A percentile compares a stretch with the other conserved stretches of the same genome.
Conservation (phyloP, 1,284 basidiomycete genomes). For the Cryptococcus sp. region DNA sequence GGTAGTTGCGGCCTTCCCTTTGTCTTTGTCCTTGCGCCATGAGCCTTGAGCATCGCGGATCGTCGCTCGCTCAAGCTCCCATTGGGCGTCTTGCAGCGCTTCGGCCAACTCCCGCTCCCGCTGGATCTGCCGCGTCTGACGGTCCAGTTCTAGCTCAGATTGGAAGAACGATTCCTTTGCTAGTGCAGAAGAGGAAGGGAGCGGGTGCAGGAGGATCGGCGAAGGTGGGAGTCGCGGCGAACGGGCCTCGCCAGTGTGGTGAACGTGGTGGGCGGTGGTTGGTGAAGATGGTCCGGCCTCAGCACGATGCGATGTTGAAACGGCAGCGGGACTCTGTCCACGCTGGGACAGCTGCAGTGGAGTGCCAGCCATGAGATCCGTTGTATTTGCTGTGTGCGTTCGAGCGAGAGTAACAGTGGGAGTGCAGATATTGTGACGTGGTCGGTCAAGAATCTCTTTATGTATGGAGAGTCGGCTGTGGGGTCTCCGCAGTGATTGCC, state of each 20-base stretch:
- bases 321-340: neutral
- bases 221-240: slow-evolving; percentile 32
- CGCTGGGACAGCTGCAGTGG: too few species aligned
- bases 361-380: too few species aligned
- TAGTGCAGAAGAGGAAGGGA: slow-evolving; percentile 35
- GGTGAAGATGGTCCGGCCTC: neutral
- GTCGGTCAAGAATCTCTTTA: too few species aligned
- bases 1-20: slow-evolving; percentile 12
- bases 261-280: neutral
- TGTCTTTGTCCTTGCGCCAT: slow-evolving; percentile 28
- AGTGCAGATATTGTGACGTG: too few species aligned
- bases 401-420: too few species aligned
- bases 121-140: slow-evolving; percentile 35
- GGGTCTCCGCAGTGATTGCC: too few species aligned
- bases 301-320: neutral
- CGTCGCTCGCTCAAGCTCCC: slow-evolving; percentile 34
- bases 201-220: slow-evolving; percentile 44
- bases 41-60: slow-evolving; percentile 33
- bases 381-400: too few species aligned
- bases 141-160: slow-evolving; percentile 47
- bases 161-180: slow-evolving; percentile 33
- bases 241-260: neutral
- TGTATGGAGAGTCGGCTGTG: too few species aligned
- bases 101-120: slow-evolving; percentile 45
- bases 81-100: slow-evolving; percentile 49